phyloP scores from a whole-genome alignment of 148 eudicot genomes.

The Persicaria tinctoria region DNA sequence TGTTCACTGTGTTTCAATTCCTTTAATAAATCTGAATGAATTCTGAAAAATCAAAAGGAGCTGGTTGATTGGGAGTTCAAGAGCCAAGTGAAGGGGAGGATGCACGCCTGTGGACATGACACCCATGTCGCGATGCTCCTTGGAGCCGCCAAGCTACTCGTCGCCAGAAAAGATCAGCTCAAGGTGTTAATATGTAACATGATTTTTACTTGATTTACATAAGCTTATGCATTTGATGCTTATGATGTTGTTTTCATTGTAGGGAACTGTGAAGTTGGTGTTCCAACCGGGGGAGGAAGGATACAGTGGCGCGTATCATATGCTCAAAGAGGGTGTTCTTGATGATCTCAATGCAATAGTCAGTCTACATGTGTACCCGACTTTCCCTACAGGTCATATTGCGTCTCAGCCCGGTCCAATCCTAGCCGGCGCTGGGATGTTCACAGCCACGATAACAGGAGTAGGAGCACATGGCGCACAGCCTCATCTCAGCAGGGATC shows the following conservation, averaged over 20 bases:
- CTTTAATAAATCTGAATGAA: background rate
- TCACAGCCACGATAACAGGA: constrained; percentile 42
- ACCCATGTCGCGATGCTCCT: constrained; percentile 68
- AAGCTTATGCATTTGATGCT: background rate
- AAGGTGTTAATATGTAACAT: constrained; percentile 31
- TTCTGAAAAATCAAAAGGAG: constrained; percentile 30
- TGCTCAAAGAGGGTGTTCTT: constrained; percentile 51
- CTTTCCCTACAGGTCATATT: constrained; percentile 37
- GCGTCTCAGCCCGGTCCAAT: constrained; percentile 48
- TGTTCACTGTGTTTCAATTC: background rate
- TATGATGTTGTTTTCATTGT: background rate
- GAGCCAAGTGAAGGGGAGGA: constrained; percentile 59
- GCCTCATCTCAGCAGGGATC: constrained; percentile 58
- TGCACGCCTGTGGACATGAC: constrained; percentile 84
- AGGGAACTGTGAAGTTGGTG: constrained; percentile 70
- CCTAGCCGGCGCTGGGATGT: constrained; percentile 56
- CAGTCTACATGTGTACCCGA: constrained; percentile 46
- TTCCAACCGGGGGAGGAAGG: constrained; percentile 91
- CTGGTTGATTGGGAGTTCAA: constrained; percentile 54
- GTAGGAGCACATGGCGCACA: constrained; percentile 61
- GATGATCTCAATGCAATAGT: constrained; percentile 47
- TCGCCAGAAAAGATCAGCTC: constrained; percentile 31
- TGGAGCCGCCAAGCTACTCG: constrained; percentile 67
- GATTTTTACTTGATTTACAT: background rate
- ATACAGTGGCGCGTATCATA: constrained; percentile 50